Base-by-base conservation (phyloP, 2,329 filamentous ascomycete genomes). In the Aspergillus tubingensis region DNA sequence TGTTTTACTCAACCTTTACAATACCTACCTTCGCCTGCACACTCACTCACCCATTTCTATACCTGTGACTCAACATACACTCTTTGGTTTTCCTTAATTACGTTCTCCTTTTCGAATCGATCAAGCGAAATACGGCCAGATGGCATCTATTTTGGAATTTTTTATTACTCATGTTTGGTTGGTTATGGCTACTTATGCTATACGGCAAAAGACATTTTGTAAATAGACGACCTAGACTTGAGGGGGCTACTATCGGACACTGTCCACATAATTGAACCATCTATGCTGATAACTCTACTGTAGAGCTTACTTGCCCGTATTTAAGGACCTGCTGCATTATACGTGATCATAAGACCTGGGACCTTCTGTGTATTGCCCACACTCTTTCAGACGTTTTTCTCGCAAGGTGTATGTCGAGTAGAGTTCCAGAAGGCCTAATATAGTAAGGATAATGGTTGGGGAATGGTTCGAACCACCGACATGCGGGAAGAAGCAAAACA, bases 1-100 rank as follows among this genome's bases (percentile, higher is more conserved):
- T 30, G 27, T n/a, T 27, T 27, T 30, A 30, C 27, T 30, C 27
- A 30, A 30, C 10, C 27, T 30, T 30, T 49, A 17, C 15, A 17
- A 32, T 50, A 55, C 63, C 52, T 57, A 51, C 41, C 27, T 58
- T 50, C 60, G 49, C 61, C 53, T 13, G 39, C 30, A 32, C 54
- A 43, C 43, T 49, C 54, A 57, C 36, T 55, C 43, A 39, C 19
- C 48, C 19, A 17, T 30, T 44, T 47, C 38, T 39, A 44, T 53
- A 51, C 36, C 15, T 44, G 62, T 64, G 52, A 57, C 32, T 52
- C 3, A 38, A n/a, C 25, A 50, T 48, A 56, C 36, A 52, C 44
- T 61, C 36, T 57, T 41, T 54, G 32, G 47, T 15, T 54, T 23
- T 61, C 62, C 52, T 39, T 36, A 39, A 62, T 58, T 30, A 32